Evolutionary conservation across 345 rosid genomes (phyloP).

Genomic region (Camelina hispida): DNA sequence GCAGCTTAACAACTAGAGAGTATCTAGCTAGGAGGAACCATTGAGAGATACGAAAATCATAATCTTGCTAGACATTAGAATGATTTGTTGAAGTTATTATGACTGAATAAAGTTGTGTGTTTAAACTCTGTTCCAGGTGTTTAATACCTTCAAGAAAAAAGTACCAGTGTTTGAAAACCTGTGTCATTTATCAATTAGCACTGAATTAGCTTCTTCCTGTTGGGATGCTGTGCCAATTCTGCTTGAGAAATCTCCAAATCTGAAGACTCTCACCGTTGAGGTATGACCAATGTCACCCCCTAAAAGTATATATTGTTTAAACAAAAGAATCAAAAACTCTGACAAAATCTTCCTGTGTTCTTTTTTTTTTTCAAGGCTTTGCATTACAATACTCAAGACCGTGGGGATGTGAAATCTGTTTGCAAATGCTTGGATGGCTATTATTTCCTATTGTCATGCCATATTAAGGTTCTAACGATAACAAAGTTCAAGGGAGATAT

Average conservation of each 20-base stretch:
- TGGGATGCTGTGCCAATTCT: neutral
- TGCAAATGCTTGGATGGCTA: neutral
- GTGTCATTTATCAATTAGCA: neutral
- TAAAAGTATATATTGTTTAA: neutral
- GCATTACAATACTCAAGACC: neutral
- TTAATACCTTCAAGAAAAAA: neutral
- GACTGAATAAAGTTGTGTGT: neutral
- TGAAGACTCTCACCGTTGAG: constrained; percentile 5
- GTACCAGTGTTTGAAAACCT: constrained; percentile 8
- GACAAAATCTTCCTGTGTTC: too few species aligned
- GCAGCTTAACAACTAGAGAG: neutral
- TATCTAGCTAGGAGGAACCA: neutral
- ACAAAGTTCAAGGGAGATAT: neutral
- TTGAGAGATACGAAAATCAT: neutral
- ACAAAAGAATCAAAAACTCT: neutral
- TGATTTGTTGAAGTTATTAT: neutral
- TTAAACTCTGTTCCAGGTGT: neutral
- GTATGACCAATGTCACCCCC: neutral
- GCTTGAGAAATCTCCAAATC: neutral
- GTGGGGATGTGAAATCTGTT: neutral
- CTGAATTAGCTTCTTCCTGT: neutral
- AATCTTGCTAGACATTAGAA: neutral
- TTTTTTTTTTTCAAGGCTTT: neutral
- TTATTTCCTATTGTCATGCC: neutral
- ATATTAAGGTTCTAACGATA: neutral